These are phyloP conservation scores for Claviceps cyperi DNA, from an alignment of 2,329 filamentous ascomycete genomes.

Conservation along the genomic window DNA sequence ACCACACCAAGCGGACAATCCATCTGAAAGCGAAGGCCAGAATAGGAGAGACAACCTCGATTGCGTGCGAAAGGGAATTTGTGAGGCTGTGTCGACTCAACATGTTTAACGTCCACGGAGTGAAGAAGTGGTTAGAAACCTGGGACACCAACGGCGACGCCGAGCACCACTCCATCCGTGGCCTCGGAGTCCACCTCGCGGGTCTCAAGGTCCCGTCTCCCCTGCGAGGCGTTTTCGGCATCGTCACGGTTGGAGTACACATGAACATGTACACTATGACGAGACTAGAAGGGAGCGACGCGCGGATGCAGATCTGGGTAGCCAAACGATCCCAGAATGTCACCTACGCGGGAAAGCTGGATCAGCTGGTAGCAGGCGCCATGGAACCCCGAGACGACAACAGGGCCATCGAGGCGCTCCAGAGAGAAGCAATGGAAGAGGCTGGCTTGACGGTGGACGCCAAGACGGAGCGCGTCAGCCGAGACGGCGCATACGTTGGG, in stretches of 20 bases:
- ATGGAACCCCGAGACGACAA: constrained; percentile 17
- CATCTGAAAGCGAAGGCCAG: constrained; percentile 8
- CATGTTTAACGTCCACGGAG: constrained; percentile 11
- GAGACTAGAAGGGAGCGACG: constrained; percentile 7
- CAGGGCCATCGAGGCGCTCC: constrained; percentile 15
- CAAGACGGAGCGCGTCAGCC: constrained; percentile 9
- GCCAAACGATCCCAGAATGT: constrained; percentile 15
- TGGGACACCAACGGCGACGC: constrained; percentile 5
- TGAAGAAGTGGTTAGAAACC: constrained; percentile 13
- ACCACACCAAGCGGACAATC: constrained; percentile 8
- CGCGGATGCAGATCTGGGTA: constrained; percentile 19
- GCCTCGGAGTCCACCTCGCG: constrained; percentile 8
- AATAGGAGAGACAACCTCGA: not conserved
- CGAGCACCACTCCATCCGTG: constrained; percentile 16
- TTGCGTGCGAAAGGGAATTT: constrained; percentile 6
- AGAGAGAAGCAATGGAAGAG: constrained; percentile 21
- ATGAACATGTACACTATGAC: constrained; percentile 21
- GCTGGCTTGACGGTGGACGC: constrained; percentile 16
- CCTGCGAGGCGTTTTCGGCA: constrained; percentile 20
- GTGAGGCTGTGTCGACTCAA: constrained; percentile 14
- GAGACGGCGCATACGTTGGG: constrained; percentile 10
- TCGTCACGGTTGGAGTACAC: constrained; percentile 22
- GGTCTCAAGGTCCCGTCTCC: constrained; percentile 18
- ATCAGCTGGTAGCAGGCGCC: constrained; percentile 23
- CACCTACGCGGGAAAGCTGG: constrained; percentile 21